Base-by-base conservation (phyloP, 1,284 basidiomycete species). In the Tylopilus sp. region DNA sequence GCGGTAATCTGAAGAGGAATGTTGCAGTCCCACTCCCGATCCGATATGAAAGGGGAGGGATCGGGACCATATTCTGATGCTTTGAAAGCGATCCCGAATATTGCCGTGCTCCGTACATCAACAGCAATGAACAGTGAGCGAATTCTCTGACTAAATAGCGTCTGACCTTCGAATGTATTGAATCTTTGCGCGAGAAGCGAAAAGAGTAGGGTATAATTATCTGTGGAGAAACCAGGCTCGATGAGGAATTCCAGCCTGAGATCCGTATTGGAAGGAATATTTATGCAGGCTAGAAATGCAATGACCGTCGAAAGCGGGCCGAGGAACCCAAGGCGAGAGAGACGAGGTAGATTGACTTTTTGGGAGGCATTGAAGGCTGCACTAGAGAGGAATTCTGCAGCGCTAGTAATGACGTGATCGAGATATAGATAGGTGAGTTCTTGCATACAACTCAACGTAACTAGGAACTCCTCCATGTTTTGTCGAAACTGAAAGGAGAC, bases 401-500 rank as follows among this genome's bases (percentile, higher is more conserved):
- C 17, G 8, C 20, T 31, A 11, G 50, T 0, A 13, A 53, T 37
- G 8, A 32, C 43, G 10, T 26, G 0, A 0, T n/a, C 8, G 11
- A 74, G 58, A 32, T 64, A 54, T 3, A 74, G 59, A 1, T 48
- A 35, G 39, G 58, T 58, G 20, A 75, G 61, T 11, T 44, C n/a
- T 11, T 65, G 70, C 66, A 69, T 69, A 45, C 53, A 50, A 24
- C 53, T 25, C 5, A 74, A 57, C 5, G 49, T 53, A 32, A 58
- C 35, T 7, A 64, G 42, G 14, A 74, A 53, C n/a, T 65, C 63
- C 4, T 14, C 25, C n/a, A 52, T 52, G 8, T 53, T 49, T 7
- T 61, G 62, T 7, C 53, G 58, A 22, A 57, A 45, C 5, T 33
- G 24, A 4, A 3, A 24, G 22, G 57, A 46, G 3, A 63, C 41